Percentiles rank a stretch among this genome's conserved stretches.
Conservation (phyloP, 2,329 filamentous ascomycete genomes). For the Fusarium palustre region DNA sequence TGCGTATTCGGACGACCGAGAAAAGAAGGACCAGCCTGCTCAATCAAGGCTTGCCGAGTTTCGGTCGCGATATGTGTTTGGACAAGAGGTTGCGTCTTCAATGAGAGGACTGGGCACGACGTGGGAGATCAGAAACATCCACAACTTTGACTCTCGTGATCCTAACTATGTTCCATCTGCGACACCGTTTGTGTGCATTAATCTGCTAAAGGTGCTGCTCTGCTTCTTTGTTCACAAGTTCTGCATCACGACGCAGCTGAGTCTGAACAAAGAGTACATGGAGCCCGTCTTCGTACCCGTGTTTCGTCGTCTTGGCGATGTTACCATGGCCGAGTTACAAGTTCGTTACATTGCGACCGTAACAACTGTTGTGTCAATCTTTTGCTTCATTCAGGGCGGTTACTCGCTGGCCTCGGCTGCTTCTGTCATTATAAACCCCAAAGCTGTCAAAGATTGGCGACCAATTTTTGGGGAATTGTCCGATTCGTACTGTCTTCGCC, state of each 20-base stretch:
- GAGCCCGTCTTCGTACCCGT: constrained; percentile 21
- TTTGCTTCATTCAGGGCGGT: constrained; percentile 40
- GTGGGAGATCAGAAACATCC: constrained; percentile 41
- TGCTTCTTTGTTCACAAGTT: constrained; percentile 33
- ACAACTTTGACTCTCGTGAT: constrained; percentile 37
- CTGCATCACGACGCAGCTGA: constrained; percentile 34
- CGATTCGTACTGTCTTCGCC: constrained; percentile 32
- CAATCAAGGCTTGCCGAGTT: not conserved
- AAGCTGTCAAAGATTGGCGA: constrained; percentile 35
- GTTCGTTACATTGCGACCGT: constrained; percentile 38
- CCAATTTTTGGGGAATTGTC: constrained; percentile 33
- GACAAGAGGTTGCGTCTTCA: constrained; percentile 38
- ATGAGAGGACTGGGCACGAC: constrained; percentile 39
- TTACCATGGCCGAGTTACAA: constrained; percentile 22
- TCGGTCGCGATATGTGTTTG: constrained; percentile 36
- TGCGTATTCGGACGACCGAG: constrained; percentile 5
- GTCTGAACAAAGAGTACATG: constrained; percentile 32
- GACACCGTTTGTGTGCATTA: constrained; percentile 17
- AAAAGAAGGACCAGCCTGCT: constrained; percentile 11
- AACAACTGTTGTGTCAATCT: constrained; percentile 38
- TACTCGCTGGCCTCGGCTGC: constrained; percentile 31
- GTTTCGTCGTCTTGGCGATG: constrained; percentile 27
- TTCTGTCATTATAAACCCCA: constrained; percentile 24
- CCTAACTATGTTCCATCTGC: constrained; percentile 23
- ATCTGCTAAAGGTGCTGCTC: constrained; percentile 26